Evolutionary conservation across 768 basidiomycete species (phyloP), one percentile per base, ranked within the genome.

Genomic region (Mycena chlorophos): DNA sequence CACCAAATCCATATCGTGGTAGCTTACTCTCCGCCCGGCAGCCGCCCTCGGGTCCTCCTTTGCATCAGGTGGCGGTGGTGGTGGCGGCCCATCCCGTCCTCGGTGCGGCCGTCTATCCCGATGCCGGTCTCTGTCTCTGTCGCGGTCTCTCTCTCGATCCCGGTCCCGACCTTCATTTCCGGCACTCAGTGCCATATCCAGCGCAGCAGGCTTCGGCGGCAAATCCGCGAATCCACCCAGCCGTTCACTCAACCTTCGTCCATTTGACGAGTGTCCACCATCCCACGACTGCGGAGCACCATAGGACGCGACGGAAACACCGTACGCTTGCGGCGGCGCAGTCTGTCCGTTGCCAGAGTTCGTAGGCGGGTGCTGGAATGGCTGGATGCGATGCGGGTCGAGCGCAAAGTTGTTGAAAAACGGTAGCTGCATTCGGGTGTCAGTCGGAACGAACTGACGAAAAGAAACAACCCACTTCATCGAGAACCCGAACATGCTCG

Each of bases 331-430:
- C 14, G 91, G 90, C 25, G 91, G 91, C 26, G 89, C 84, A 4
- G 78, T 81, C 68, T 89, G 88, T 57, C 75, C 80, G 52, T 83
- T 86, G n/a, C 87, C 87, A 45, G 80, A 73, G 22, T 77, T 67
- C 40, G 82, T 77, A 54, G 91, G 92, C 56, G 89, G 85, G 67
- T 92, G 90, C 22, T 83, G 80, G 71, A 91, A 88, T 5, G 91
- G 89, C 65, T 89, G 88, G 57, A 97, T 88, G 61, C 87, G 89
- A 64, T 94, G 91, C 52, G 97, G 96, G 75, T 98, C 97, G 55
- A 98, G 84, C 27, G 91, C 93, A 70, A 96, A 99, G 70, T 89
- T 94, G 72, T 98, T 98, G 78, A 94, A 94, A 71, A 89, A 92
- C 31, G 89, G 82, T 56, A 95, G 68, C 94, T 95, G 63, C 37